phyloP scores from a whole-genome alignment of 805 yeast genomes.

The Schwanniomyces occidentalis region DNA sequence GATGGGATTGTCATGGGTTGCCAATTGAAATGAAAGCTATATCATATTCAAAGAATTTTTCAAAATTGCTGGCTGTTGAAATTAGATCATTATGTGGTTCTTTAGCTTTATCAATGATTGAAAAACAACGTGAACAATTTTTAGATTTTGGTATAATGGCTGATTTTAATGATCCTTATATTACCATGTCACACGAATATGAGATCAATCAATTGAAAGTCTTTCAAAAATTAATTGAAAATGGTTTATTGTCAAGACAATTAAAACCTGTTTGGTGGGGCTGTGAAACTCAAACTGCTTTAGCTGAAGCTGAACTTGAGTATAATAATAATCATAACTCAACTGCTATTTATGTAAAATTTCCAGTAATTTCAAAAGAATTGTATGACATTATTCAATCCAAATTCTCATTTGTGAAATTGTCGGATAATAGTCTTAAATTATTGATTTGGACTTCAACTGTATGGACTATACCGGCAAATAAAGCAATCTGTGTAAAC shows the following conservation, averaged over 20 bases:
- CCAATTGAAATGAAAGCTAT: constrained; percentile 90
- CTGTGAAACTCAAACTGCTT: constrained; percentile 86
- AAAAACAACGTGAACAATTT: constrained; percentile 63
- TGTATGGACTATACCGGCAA: constrained; percentile 95
- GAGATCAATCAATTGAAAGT: constrained; percentile 75
- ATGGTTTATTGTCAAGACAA: constrained; percentile 75
- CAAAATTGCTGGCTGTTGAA: constrained; percentile 44
- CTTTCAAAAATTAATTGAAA: constrained; percentile 63
- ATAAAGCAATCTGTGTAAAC: constrained; percentile 78
- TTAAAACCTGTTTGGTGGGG: constrained; percentile 98
- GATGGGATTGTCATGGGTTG: constrained; percentile 99
- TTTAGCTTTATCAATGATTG: constrained; percentile 70
- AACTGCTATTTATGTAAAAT: constrained; percentile 66
- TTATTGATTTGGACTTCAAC: constrained; percentile 93
- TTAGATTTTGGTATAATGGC: constrained; percentile 76
- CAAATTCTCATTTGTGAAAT: not conserved
- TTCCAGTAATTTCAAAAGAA: constrained; percentile 40
- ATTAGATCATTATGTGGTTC: constrained; percentile 64
- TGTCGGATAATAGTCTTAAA: constrained; percentile 10
- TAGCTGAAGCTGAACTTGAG: constrained; percentile 96
- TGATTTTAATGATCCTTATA: constrained; percentile 72
- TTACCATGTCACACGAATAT: constrained; percentile 68
- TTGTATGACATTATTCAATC: constrained; percentile 12
- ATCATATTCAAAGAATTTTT: constrained; percentile 20
- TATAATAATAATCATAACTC: constrained; percentile 74